A percentile compares a stretch with the other conserved stretches of the same genome.
These are phyloP conservation scores for Breynia disticha DNA, from an alignment of 441 rosid genomes.

Conservation along the genomic window DNA sequence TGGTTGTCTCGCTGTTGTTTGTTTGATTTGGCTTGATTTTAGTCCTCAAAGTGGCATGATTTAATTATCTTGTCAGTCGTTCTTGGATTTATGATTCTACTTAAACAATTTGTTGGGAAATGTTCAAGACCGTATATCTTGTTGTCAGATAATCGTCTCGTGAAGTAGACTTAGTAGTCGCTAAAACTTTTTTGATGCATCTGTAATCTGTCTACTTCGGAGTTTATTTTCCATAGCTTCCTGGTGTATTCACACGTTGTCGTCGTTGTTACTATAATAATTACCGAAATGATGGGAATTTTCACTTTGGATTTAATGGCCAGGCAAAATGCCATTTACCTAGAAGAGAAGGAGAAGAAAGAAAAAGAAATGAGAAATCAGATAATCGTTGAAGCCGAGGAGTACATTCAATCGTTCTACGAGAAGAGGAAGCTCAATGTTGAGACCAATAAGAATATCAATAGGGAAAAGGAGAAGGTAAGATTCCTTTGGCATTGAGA, in stretches of 20 bases:
- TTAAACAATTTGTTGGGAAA: neutral
- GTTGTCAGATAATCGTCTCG: neutral
- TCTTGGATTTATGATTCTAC: neutral
- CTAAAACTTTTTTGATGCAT: neutral
- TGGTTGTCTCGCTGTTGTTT: no score
- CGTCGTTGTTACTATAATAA: neutral
- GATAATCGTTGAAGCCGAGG: constrained; percentile 60
- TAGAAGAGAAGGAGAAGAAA: constrained; percentile 74
- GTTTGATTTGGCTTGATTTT: neutral
- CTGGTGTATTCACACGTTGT: no score
- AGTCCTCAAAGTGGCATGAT: neutral
- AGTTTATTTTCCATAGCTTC: no score
- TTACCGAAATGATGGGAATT: neutral
- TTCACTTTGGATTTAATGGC: constrained; percentile 2
- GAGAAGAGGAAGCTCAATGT: constrained; percentile 57
- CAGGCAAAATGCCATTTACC: constrained; percentile 62
- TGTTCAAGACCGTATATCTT: neutral
- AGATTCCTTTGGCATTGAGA: neutral
- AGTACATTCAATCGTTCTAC: constrained; percentile 42
- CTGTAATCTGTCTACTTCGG: no score
- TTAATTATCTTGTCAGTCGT: neutral
- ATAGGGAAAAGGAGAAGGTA: constrained; percentile 75
- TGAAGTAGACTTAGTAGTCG: neutral
- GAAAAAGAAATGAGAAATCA: constrained; percentile 69
- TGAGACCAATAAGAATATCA: constrained; percentile 48